Evolutionary conservation across 257 asterid species (phyloP).

Genomic region (Ilex asprella): DNA sequence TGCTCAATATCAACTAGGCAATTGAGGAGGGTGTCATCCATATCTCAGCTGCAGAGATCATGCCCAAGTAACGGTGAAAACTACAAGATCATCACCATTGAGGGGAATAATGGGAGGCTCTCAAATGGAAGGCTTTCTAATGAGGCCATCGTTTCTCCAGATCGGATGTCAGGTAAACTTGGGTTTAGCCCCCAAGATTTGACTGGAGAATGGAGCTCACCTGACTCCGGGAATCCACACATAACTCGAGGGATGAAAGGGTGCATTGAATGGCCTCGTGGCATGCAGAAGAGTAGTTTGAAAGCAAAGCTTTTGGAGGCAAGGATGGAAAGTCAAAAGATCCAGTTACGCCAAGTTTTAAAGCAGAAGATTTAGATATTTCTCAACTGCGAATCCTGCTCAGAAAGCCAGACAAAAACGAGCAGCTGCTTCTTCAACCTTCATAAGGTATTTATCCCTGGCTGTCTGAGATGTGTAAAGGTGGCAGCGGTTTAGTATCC

Average conservation of each 20-base stretch:
- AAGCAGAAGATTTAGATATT: conserved; percentile 22
- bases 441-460: no score
- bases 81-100: conserved; percentile 34
- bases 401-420: no score
- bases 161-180: conserved; percentile 9
- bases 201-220: conserved; percentile 15
- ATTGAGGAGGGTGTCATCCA: conserved; percentile 24
- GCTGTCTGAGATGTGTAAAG: no score
- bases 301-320: conserved; percentile 29
- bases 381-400: no score
- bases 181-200: conserved; percentile 2
- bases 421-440: no score
- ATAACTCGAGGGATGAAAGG: conserved; percentile 52
- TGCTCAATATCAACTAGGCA: conserved; percentile 21
- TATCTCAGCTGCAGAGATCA: conserved; percentile 32
- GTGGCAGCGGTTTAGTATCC: no score
- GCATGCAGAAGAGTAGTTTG: conserved; percentile 20
- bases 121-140: conserved; percentile 26
- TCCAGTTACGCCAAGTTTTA: conserved; percentile 22
- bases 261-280: conserved; percentile 50
- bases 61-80: conserved; percentile 30
- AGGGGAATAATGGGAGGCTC: conserved; percentile 14
- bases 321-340: conserved; percentile 32
- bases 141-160: conserved; percentile 11
- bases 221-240: conserved; percentile 35